Conservation (phyloP, 345 rosid species). For the Iberis pinnata region DNA sequence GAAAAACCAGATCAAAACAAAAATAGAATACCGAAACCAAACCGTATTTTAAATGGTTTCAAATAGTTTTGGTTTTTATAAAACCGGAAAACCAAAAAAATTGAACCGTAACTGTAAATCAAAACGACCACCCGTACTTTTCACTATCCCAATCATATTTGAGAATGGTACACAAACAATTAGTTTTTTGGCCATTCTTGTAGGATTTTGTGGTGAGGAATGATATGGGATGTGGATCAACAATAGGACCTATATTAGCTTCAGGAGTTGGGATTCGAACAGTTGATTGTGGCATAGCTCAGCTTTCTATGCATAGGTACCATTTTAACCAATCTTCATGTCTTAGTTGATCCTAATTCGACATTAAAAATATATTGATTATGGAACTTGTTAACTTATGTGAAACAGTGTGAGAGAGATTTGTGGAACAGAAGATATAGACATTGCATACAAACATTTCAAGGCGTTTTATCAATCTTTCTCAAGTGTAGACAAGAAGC, state of each 20-base stretch:
- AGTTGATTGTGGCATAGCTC: constrained; percentile 91
- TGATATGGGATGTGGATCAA: constrained; percentile 98
- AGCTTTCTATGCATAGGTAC: constrained; percentile 97
- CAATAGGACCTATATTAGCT: constrained; percentile 94
- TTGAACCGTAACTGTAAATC: too few relatives aligned
- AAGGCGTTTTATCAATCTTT: constrained; percentile 71
- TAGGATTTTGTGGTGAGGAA: constrained; percentile 95
- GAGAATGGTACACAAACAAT: background rate
- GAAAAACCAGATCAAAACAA: too few relatives aligned
- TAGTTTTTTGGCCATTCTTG: constrained; percentile 2
- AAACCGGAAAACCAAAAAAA: too few relatives aligned
- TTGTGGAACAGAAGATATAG: constrained; percentile 79
- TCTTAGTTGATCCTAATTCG: background rate
- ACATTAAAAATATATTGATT: too few relatives aligned
- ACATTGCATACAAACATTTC: constrained; percentile 82
- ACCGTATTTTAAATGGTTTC: too few relatives aligned
- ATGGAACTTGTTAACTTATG: constrained; percentile 1
- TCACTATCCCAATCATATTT: background rate
- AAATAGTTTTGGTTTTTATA: too few relatives aligned
- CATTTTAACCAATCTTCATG: background rate
- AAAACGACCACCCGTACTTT: too few relatives aligned
- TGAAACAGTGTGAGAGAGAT: constrained; percentile 70
- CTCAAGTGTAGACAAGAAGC: constrained; percentile 64
- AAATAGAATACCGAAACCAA: too few relatives aligned
- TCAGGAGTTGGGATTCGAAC: constrained; percentile 87